phyloP scores from a whole-genome alignment of 495 filamentous ascomycete genomes.

The Trichoderma orchidacearum region DNA sequence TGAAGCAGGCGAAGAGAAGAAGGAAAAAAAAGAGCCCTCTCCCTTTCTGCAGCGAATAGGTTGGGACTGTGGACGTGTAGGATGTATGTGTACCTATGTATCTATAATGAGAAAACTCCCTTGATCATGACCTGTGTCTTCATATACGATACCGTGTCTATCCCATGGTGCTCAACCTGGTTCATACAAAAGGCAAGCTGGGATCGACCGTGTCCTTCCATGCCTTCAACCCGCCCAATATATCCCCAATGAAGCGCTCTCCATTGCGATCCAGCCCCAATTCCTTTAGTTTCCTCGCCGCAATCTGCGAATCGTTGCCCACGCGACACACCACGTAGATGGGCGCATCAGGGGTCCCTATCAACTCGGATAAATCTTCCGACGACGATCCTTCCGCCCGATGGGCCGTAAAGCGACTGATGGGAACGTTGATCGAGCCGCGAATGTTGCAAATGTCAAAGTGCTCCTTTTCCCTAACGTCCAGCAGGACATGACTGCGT shows the following conservation, averaged over 20 bases:
- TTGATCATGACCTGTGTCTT: neutral
- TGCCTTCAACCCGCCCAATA: constrained; percentile 67
- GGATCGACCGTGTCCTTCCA: constrained; percentile 71
- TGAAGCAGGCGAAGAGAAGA: neutral
- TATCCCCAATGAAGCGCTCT: constrained; percentile 54
- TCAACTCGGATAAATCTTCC: constrained; percentile 27
- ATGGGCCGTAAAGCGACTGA: constrained; percentile 12
- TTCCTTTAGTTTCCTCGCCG: constrained; percentile 56
- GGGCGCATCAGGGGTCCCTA: constrained; percentile 21
- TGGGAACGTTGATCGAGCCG: constrained; percentile 68
- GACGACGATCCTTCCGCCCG: neutral
- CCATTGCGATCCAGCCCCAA: constrained; percentile 43
- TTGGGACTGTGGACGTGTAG: neutral
- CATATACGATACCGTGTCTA: no score
- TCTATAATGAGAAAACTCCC: neutral
- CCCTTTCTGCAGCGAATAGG: neutral
- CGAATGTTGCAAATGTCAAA: constrained; percentile 67
- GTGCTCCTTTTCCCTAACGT: constrained; percentile 73
- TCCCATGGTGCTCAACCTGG: no score
- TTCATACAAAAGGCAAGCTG: constrained; percentile 45
- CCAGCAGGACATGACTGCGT: constrained; percentile 45
- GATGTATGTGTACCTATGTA: neutral
- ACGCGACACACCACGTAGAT: constrained; percentile 74
- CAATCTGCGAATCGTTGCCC: constrained; percentile 83
- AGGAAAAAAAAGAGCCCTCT: neutral